Conservation (phyloP, 345 rosid genomes). For the Raphanus sativus region DNA sequence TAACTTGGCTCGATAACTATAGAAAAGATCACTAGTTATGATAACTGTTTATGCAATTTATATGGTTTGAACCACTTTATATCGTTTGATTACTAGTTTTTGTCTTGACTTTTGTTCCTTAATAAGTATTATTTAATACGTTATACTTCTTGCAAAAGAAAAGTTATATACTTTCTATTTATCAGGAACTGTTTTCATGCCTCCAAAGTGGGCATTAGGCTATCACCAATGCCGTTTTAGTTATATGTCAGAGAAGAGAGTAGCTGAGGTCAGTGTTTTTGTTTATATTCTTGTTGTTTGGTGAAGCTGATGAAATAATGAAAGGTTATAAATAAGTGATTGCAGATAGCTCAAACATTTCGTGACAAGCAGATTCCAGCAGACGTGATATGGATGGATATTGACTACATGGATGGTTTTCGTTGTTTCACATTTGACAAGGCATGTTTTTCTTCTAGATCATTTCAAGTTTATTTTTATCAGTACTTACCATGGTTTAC, state of each 20-base stretch:
- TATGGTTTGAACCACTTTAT: not conserved
- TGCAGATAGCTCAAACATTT: slow-evolving; percentile 70
- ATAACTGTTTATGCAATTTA: not conserved
- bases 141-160: not conserved
- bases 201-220: slow-evolving; percentile 95
- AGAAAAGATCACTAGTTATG: not conserved
- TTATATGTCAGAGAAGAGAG: slow-evolving; percentile 75
- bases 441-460: slow-evolving; percentile 39
- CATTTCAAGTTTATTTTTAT: too few species aligned
- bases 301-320: not conserved
- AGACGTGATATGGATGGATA: slow-evolving; percentile 98
- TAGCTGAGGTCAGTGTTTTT: slow-evolving; percentile 60
- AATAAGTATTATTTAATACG: not conserved
- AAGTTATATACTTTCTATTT: not conserved
- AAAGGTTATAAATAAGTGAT: not conserved
- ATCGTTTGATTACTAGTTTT: not conserved
- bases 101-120: not conserved
- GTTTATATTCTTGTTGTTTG: not conserved
- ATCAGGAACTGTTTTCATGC: slow-evolving; percentile 85
- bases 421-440: slow-evolving; percentile 92
- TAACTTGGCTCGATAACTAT: not conserved
- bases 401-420: slow-evolving; percentile 97
- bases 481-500: too few species aligned
- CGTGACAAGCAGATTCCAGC: slow-evolving; percentile 82
- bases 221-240: slow-evolving; percentile 97